These are phyloP conservation scores for Blepharisma japonicum DNA, from an alignment of 73 alveolate species.

Conservation along the genomic window DNA sequence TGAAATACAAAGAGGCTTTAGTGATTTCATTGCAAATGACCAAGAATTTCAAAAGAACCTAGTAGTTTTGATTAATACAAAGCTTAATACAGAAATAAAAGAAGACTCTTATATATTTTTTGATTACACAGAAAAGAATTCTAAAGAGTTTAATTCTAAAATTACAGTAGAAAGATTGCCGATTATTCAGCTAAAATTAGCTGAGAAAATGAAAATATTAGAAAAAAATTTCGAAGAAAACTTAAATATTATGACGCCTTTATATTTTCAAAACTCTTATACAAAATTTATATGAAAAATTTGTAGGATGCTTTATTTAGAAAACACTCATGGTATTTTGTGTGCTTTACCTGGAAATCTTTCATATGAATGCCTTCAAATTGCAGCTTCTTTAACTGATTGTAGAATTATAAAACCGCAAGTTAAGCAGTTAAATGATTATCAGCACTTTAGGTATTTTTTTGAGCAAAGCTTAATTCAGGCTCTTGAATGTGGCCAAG, in stretches of 20 bases:
- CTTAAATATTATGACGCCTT: no score
- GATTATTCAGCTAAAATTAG: no score
- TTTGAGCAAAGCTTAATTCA: neutral
- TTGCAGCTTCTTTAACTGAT: neutral
- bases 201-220: no score
- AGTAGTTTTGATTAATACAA: neutral
- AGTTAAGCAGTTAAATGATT: neutral
- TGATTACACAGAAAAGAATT: no score
- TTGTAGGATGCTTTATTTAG: slow-evolving; percentile 18
- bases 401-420: neutral
- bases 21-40: neutral
- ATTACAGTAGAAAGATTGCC: no score
- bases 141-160: no score
- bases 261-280: no score
- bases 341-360: neutral
- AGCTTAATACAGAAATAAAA: neutral
- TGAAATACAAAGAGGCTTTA: neutral
- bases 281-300: neutral
- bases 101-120: no score
- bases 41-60: neutral
- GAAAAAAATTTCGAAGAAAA: no score
- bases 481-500: neutral
- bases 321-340: neutral
- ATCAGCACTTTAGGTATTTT: neutral
- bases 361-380: slow-evolving; percentile 24